Evolutionary conservation across 73 alveolate genomes (phyloP).

Genomic region (Tetrahymena elliotti): DNA sequence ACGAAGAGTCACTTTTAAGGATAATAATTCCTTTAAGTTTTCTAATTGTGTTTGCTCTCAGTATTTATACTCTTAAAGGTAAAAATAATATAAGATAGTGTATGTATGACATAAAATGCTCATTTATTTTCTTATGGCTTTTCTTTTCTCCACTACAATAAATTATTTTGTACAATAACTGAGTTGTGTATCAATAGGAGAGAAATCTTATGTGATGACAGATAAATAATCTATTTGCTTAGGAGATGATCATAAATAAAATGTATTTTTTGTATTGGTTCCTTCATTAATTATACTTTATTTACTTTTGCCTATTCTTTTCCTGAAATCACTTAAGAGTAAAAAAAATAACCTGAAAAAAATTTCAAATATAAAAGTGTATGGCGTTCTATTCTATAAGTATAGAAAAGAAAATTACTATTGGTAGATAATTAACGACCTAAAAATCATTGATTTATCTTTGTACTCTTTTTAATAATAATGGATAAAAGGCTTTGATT

Average conservation of each 20-base stretch:
- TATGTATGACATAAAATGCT: neutral
- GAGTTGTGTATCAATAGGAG: neutral
- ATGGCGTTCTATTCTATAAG: neutral
- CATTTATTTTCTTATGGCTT: neutral
- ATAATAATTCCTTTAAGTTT: neutral
- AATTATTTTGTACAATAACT: neutral
- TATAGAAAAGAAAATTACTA: neutral
- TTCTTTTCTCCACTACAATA: neutral
- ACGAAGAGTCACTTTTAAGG: neutral
- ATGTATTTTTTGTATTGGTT: neutral
- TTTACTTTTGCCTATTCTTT: neutral
- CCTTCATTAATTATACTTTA: neutral
- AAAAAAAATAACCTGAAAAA: neutral
- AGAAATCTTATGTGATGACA: neutral
- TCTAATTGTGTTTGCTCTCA: neutral
- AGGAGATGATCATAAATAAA: neutral
- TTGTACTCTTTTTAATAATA: neutral
- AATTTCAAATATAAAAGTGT: neutral
- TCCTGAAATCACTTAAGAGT: neutral
- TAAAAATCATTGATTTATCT: neutral
- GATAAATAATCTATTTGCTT: neutral
- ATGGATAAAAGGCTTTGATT: neutral
- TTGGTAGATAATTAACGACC: neutral
- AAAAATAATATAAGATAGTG: neutral
- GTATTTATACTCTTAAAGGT: neutral